Conservation (phyloP, 2,329 filamentous ascomycete genomes). For the Cryphonectria radicalis region DNA sequence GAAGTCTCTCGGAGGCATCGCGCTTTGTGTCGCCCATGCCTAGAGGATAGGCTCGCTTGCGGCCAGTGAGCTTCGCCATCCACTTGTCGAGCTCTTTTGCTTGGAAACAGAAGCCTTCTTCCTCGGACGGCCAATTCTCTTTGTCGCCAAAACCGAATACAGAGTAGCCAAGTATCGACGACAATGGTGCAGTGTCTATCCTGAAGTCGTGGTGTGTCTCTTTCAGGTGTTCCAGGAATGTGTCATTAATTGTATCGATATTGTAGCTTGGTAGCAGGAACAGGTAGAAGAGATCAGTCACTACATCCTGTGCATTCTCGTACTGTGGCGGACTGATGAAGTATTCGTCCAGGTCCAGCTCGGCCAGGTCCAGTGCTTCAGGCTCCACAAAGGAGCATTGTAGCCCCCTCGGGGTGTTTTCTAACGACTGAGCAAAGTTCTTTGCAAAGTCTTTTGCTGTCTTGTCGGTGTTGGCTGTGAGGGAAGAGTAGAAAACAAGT, state of each 20-base stretch:
- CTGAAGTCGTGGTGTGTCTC: slow-evolving; percentile 97
- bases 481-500: slow-evolving; percentile 85
- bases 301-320: slow-evolving; percentile 45
- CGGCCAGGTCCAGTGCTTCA: slow-evolving; percentile 75
- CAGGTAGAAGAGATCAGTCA: slow-evolving; percentile 75
- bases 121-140: slow-evolving; percentile 89
- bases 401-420: slow-evolving; percentile 47
- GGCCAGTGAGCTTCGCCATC: slow-evolving; percentile 92
- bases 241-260: slow-evolving; percentile 89
- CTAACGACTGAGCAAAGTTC: slow-evolving; percentile 56
- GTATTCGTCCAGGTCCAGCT: slow-evolving; percentile 91
- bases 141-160: slow-evolving; percentile 94
- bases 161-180: slow-evolving; percentile 78
- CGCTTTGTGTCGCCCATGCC: slow-evolving; percentile 85
- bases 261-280: slow-evolving; percentile 90
- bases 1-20: slow-evolving; percentile 68
- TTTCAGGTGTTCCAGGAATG: slow-evolving; percentile 81
- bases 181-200: slow-evolving; percentile 86
- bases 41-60: slow-evolving; percentile 85
- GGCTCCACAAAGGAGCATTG: slow-evolving; percentile 56
- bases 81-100: slow-evolving; percentile 89
- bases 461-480: slow-evolving; percentile 82
- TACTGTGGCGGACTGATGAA: slow-evolving; percentile 77
- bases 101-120: slow-evolving; percentile 91
- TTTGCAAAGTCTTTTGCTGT: slow-evolving; percentile 68